Conservation (phyloP, 768 basidiomycete genomes). For the Amanita polypyramis region DNA sequence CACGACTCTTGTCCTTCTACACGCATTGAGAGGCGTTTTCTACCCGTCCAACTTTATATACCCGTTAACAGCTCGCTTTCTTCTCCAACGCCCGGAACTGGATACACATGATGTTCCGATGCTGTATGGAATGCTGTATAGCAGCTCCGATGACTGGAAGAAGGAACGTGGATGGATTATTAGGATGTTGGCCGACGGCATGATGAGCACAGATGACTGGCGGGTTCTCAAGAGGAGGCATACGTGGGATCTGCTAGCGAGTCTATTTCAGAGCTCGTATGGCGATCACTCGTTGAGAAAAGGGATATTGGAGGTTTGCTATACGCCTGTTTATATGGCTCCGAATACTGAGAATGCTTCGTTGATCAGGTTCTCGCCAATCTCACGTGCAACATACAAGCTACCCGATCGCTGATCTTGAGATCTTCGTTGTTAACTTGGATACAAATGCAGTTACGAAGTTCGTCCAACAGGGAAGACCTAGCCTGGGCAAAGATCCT, state of each 20-base stretch:
- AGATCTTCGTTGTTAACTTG: constrained; percentile 68
- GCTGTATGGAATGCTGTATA: constrained; percentile 84
- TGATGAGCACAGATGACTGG: constrained; percentile 74
- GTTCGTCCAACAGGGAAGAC: constrained; percentile 24
- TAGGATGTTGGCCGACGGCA: constrained; percentile 71
- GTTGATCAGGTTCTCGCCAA: constrained; percentile 56
- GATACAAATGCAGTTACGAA: constrained; percentile 65
- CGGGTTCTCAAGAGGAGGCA: constrained; percentile 67
- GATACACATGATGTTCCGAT: constrained; percentile 82
- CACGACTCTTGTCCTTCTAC: constrained; percentile 71
- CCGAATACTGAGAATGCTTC: neutral
- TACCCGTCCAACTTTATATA: constrained; percentile 86
- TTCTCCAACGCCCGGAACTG: constrained; percentile 79
- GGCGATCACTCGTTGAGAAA: constrained; percentile 41
- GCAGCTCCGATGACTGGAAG: constrained; percentile 69
- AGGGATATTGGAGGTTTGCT: constrained; percentile 57
- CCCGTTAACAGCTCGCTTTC: constrained; percentile 75
- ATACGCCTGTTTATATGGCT: neutral
- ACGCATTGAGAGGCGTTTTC: constrained; percentile 74
- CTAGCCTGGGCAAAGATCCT: constrained; percentile 58
- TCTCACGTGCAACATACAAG: constrained; percentile 58
- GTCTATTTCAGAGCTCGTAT: constrained; percentile 61
- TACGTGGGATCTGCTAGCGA: constrained; percentile 83
- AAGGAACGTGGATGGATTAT: constrained; percentile 88
- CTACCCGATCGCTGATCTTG: constrained; percentile 59